Base-by-base conservation (phyloP, 2,329 filamentous ascomycete genomes). In the Aschersonia sp. region DNA sequence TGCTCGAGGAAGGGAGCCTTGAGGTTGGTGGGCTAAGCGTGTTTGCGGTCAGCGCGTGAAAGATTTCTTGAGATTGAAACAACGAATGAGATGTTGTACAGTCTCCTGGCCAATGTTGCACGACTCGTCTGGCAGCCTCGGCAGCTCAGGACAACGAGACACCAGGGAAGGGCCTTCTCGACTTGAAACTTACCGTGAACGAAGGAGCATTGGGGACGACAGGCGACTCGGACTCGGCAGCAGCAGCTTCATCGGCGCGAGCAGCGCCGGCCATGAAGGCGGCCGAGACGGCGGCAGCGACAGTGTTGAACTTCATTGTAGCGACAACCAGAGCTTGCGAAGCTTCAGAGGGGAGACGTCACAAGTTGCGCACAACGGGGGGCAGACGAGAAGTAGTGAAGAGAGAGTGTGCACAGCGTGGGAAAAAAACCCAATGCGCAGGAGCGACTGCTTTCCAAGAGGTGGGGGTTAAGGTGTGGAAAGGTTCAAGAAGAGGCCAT, bases 1-100 rank as follows among this genome's bases (percentile, higher is more conserved):
- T 98, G 92, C 75, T 98, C 92, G 55, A 97, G 73, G 79, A 98
- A 98, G 51, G 88, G 87, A 57, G 83, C 92, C 72, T 96, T 92
- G 61, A 97, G 66, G 53, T 73, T 77, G 55, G 88, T 87, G 51
- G 92, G 89, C 90, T 98, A 61, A 9, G 35, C 35, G 35, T 37
- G 2, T 37, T 37, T 37, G 46, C 11, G 9, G 40, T 29, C 40
- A 42, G 22, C 22, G 22, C 22, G 22, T 22, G 22, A 22, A 3
- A 22, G 22, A 22, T 22, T 22, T 22, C 22, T 22, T 22, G 22
- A 22, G 2, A 22, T 22, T 22, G 22, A 22, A 22, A 22, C 22
- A 22, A 22, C 22, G 22, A 22, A 22, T 22, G 22, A 22, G 22
- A 22, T 22, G 22, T 22, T 22, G 22, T 22, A 22, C 22, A 22